Base-by-base conservation (phyloP, 305 asterid genomes). In the Petunia hybrid region DNA sequence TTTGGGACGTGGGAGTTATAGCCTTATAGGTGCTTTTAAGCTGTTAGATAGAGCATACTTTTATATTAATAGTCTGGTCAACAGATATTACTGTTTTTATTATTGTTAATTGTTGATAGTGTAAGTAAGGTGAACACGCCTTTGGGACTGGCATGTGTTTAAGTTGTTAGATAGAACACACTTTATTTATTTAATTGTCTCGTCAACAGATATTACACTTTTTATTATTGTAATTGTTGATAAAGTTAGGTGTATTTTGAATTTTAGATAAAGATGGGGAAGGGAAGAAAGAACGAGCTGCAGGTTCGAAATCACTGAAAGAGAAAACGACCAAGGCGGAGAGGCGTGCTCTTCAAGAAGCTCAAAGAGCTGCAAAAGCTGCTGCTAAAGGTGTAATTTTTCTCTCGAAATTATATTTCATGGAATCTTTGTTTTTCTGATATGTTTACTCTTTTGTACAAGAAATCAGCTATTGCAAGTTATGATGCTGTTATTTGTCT, bases 341-440 rank as follows among this genome's bases (percentile, higher is more conserved):
- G 82, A 89, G 98, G 78, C 91, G 99, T 39, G 99, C 98, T n/a
- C 81, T 89, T 53, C 98, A 97, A 83, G 99, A 97, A 84, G 96
- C 98, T 13, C 98, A 97, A 81, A 86, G 98, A 62, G 98, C 98
- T 82, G 95, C 94, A 10, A 96, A 96, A 89, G 93, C 93, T 82
- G 91, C 97, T 67, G 81, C 91, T 3, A 95, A 90, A 94, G 95
- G 99, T 95, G 77, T 45, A 10, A 1, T 12, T 48, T 51, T 51
- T 51, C 1, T 71, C 38, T 48, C 61, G 60, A 46, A 60, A 71
- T 46, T 31, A 46, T 5, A 46, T 48, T 71, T 12, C 31, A 4
- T 35, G 31, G 61, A 39, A 35, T 46, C 77, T 71, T 48, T 48
- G 31, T 71, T 65, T 39, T 1, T 48, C 45, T 45, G 39, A 9